phyloP scores from a whole-genome alignment of 1,284 basidiomycete species.

The Mrakiaceae sp. region DNA sequence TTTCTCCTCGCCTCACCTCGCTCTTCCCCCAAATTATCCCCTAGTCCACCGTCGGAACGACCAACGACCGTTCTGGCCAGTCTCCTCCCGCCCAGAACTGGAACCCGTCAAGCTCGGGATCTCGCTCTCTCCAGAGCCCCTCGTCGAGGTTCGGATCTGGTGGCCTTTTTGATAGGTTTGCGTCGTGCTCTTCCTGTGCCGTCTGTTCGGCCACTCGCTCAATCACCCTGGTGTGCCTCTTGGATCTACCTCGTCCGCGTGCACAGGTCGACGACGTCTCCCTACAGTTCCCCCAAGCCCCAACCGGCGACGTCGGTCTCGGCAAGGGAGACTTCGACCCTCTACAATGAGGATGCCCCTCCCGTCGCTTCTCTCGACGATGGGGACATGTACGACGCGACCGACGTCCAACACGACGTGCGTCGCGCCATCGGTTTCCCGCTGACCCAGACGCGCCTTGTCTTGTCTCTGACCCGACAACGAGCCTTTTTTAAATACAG shows the following conservation, averaged over 20 bases:
- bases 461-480: background rate
- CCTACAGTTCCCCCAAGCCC: slow-evolving; percentile 3
- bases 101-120: background rate
- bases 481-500: background rate
- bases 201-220: background rate
- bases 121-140: background rate
- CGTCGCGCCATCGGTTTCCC: background rate
- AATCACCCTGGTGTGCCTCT: no score
- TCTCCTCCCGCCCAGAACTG: background rate
- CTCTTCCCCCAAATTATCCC: no score
- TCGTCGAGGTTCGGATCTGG: background rate
- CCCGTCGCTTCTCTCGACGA: slow-evolving; percentile 23
- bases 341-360: slow-evolving; percentile 23
- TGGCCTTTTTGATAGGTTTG: slow-evolving; percentile 10
- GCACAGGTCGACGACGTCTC: slow-evolving; percentile 1
- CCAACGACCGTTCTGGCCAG: background rate
- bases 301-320: background rate
- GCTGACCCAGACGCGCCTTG: background rate
- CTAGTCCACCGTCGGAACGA: background rate
- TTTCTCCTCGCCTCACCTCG: no score
- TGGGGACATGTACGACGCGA: slow-evolving; percentile 16
- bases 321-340: background rate
- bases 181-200: background rate
- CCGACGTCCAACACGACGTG: background rate
- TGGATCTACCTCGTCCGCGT: background rate